A percentile compares a stretch with the other conserved stretches of the same genome.
phyloP scores from a whole-genome alignment of 768 basidiomycete species.

The Rhizopogon vulgaris region DNA sequence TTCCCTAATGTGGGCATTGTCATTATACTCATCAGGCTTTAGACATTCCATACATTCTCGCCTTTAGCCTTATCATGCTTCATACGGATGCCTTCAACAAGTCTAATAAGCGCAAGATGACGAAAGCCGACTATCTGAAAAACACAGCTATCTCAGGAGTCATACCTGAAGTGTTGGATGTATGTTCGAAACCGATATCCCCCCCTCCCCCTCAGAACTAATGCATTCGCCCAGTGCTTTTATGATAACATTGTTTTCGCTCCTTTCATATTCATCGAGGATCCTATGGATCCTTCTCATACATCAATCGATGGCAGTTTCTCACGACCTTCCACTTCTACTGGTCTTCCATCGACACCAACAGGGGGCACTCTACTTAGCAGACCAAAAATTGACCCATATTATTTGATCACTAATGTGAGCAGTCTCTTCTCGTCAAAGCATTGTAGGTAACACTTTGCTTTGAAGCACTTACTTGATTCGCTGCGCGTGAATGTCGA shows the following conservation, averaged over 20 bases:
- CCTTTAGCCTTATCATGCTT: slow-evolving; percentile 97
- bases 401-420: slow-evolving; percentile 83
- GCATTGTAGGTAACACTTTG: slow-evolving; percentile 4
- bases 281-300: slow-evolving; percentile 61
- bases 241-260: slow-evolving; percentile 96
- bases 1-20: background rate
- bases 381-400: slow-evolving; percentile 80
- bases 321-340: slow-evolving; percentile 34
- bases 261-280: slow-evolving; percentile 95
- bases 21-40: background rate
- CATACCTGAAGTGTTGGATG: slow-evolving; percentile 77
- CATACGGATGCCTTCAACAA: slow-evolving; percentile 98
- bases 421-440: slow-evolving; percentile 15
- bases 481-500: slow-evolving; percentile 67
- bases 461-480: slow-evolving; percentile 52
- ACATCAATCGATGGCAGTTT: slow-evolving; percentile 36
- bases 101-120: slow-evolving; percentile 97
- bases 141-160: slow-evolving; percentile 89
- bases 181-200: slow-evolving; percentile 30
- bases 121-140: slow-evolving; percentile 87
- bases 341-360: slow-evolving; percentile 22
- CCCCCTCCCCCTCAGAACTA: background rate
- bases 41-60: slow-evolving; percentile 95
- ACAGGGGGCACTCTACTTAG: slow-evolving; percentile 37
- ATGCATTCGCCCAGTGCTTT: slow-evolving; percentile 56